Evolutionary conservation across 2,329 filamentous ascomycete species (phyloP).

Genomic region (Juglanconis sp.): DNA sequence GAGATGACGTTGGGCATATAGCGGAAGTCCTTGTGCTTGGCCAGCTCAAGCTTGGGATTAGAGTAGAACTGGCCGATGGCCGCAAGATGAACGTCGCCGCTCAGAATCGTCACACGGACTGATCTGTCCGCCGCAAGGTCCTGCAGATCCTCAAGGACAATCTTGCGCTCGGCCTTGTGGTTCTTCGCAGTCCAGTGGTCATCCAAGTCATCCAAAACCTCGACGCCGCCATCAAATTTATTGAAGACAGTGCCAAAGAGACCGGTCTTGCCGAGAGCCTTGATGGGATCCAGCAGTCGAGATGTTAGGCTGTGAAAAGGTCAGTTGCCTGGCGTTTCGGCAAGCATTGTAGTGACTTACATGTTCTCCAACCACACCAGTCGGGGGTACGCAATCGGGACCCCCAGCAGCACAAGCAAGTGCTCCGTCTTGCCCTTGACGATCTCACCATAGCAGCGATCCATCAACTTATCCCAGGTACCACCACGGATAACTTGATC

Average conservation of each 20-base stretch:
- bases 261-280: slow-evolving; percentile 79
- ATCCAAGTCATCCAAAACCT: slow-evolving; percentile 87
- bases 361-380: slow-evolving; percentile 71
- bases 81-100: slow-evolving; percentile 90
- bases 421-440: slow-evolving; percentile 83
- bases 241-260: slow-evolving; percentile 79
- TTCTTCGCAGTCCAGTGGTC: slow-evolving; percentile 97
- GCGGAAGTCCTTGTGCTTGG: slow-evolving; percentile 87
- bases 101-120: slow-evolving; percentile 83
- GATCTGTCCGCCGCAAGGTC: slow-evolving; percentile 91
- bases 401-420: slow-evolving; percentile 79
- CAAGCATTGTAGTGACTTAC: no score
- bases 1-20: slow-evolving; percentile 97
- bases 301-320: slow-evolving; percentile 66
- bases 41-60: slow-evolving; percentile 72
- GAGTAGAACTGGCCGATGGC: slow-evolving; percentile 95
- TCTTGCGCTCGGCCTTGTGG: slow-evolving; percentile 85
- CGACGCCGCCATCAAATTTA: slow-evolving; percentile 85
- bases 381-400: slow-evolving; percentile 79
- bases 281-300: slow-evolving; percentile 80
- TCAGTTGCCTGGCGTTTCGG: no score
- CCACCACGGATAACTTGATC: slow-evolving; percentile 76
- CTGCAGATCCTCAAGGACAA: slow-evolving; percentile 86
- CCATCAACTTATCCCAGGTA: slow-evolving; percentile 83
- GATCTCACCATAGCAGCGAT: slow-evolving; percentile 79